Evolutionary conservation across 768 basidiomycete species (phyloP).

Genomic region (Antrodiella citrinella): DNA sequence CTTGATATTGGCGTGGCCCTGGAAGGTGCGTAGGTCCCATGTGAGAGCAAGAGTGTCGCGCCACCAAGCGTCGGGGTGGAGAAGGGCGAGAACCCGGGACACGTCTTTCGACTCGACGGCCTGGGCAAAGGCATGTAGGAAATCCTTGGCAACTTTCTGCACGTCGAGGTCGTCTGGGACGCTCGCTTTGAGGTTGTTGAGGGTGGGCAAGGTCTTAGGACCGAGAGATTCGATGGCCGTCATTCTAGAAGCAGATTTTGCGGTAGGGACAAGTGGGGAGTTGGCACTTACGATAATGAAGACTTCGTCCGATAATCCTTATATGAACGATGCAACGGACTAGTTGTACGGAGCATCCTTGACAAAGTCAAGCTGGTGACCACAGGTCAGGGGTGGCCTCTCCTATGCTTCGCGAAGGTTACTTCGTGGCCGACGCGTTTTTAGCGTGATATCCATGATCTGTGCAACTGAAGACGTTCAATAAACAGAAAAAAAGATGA

Average conservation of each 20-base stretch:
- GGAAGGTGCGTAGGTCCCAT: constrained; percentile 33
- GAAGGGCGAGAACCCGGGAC: constrained; percentile 6
- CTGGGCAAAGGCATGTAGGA: constrained; percentile 16
- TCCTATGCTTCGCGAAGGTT: too few species aligned
- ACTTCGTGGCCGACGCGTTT: too few species aligned
- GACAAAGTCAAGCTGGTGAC: too few species aligned
- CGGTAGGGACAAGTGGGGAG: neutral
- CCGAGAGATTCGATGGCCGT: neutral
- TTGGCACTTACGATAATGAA: too few species aligned
- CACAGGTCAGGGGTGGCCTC: too few species aligned
- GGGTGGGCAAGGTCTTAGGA: constrained; percentile 11
- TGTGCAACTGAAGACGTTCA: too few species aligned
- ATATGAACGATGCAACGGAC: too few species aligned
- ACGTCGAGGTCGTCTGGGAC: constrained; percentile 9
- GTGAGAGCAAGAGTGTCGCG: constrained; percentile 11
- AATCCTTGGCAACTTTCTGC: constrained; percentile 11
- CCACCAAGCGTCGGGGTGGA: constrained; percentile 9
- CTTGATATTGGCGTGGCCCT: constrained; percentile 21
- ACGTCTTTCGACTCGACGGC: constrained; percentile 7
- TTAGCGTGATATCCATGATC: too few species aligned
- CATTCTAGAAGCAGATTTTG: neutral
- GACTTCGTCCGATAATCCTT: too few species aligned
- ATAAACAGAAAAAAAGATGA: too few species aligned
- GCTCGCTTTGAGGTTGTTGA: constrained; percentile 12
- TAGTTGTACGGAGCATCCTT: too few species aligned